Conservation (phyloP, 2,329 filamentous ascomycete genomes). For the Apiospora phragmitis region DNA sequence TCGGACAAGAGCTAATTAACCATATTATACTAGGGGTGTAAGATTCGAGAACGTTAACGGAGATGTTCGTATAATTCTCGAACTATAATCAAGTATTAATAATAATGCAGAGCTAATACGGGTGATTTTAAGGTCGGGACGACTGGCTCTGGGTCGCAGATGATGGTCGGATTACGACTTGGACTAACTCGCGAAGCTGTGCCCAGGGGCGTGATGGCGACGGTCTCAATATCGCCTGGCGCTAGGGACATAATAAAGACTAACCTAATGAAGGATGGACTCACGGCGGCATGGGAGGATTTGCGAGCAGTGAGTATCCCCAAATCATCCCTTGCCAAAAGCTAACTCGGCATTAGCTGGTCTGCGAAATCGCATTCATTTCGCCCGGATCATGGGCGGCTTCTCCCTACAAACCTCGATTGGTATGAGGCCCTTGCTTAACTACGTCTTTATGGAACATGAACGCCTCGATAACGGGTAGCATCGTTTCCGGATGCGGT, state of each 20-base stretch:
- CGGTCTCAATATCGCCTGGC: neutral
- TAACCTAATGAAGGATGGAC: slow-evolving; percentile 9
- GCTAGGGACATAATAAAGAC: neutral
- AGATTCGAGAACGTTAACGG: too few species aligned
- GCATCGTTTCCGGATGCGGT: neutral
- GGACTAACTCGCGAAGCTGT: neutral
- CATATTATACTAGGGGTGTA: too few species aligned
- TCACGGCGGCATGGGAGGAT: slow-evolving; percentile 14
- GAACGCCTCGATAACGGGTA: neutral
- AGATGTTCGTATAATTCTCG: too few species aligned
- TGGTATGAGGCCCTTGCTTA: neutral
- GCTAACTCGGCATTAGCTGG: neutral
- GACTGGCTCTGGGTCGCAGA: neutral
- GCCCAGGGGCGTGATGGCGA: neutral
- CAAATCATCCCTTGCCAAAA: too few species aligned
- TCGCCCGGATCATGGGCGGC: slow-evolving; percentile 26
- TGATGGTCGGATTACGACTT: neutral
- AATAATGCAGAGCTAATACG: too few species aligned
- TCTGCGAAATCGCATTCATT: slow-evolving; percentile 21
- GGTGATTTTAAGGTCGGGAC: neutral
- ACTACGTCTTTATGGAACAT: too few species aligned
- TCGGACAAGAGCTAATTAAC: too few species aligned
- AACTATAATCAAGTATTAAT: too few species aligned
- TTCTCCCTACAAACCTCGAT: neutral
- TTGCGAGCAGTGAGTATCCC: neutral